Base-by-base conservation (phyloP, 345 rosid genomes). In the Salix koriyanagi region DNA sequence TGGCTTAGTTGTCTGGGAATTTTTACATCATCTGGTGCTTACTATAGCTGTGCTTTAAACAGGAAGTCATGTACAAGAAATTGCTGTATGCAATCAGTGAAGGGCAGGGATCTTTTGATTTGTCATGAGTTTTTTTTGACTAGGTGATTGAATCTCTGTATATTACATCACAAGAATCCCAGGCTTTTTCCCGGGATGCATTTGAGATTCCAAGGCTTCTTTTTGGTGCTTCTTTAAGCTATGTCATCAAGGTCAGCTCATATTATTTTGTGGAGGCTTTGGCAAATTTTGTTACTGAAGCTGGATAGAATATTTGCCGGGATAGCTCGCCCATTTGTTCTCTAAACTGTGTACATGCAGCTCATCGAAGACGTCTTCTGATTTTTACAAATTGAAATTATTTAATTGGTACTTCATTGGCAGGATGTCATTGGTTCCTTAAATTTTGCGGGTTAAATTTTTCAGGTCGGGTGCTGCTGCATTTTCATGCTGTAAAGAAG, bases 21-120 rank as follows among this genome's bases (percentile, higher is more conserved):
- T 64, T 8, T 50, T 76, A 41, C 70, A 77, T 23, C 28, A 34
- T 74, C 46, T 30, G n/a, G 26, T 68, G 71, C 79, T 79, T 58
- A 80, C 34, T 37, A 60, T 21, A 37, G 6, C 9, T 72, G 56
- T 73, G 18, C 36, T 76, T 66, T 58, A 65, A 82, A 85, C 97
- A 96, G 99, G 99, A 96, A 83, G 90, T 96, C 50, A 94, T 96
- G 98, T 88, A 80, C 88, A 91, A 90, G 93, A 96, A 96, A 69
- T 83, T 96, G 67, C 83, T 93, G 16, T 96, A 92, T 26, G 99
- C 99, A 66, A 94, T 96, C 86, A 89, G 67, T 42, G 99, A 96
- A 87, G 99, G 99, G 80, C 98, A 94, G 82, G 99, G 98, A 72
- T 96, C 99, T 56, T 96, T 94, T 67, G 99, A 96, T 84, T 81